Base-by-base conservation (phyloP, 2,329 filamentous ascomycete species). In the Trichoderma koningii region DNA sequence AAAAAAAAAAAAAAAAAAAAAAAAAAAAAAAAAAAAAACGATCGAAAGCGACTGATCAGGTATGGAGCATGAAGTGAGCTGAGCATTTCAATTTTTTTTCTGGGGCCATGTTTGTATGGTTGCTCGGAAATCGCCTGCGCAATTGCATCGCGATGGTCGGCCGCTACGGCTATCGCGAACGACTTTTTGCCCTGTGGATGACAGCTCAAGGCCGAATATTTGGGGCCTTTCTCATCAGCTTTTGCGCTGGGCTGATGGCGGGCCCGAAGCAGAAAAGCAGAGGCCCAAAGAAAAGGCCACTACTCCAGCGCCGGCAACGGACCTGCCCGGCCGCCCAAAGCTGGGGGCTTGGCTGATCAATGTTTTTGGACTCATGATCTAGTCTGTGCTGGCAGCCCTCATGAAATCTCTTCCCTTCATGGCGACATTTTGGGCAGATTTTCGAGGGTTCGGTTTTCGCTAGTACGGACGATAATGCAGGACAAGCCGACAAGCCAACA, bases 301-400 rank as follows among this genome's bases (percentile, higher is more conserved):
- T 26, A 21, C 34, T 28, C 47, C 23, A 34, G n/a, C 48, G 38
- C 45, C 47, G 60, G 55, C 60, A 28, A 63, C 63, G 63, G 63
- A 59, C 55, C 55, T 57, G 47, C 55, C 63, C 63, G 63, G 60
- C 41, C 63, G 55, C 63, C 55, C 21, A 51, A 28, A 30, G 38
- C 47, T 52, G 15, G 21, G 21, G 34, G 26, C 44, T 21, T 28
- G 47, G 34, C 38, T 45, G 23, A n/a, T 45, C 23, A 56, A 45
- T 45, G 28, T 41, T 38, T 52, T 38, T 34, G 56, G 30, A 30
- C 30, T 28, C 21, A 23, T 41, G 45, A 42, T 45, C 30, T 28
- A 34, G 30, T 3, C 7, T 14, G 34, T 30, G 21, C 30, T 30
- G 30, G 7, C 34, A 38, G 34, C 34, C 34, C 34, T 14, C 34